A percentile compares a stretch with the other conserved stretches of the same genome.
These are phyloP conservation scores for Hyphodiscus hymeniophilus DNA, from an alignment of 495 filamentous ascomycete species.

Conservation along the genomic window DNA sequence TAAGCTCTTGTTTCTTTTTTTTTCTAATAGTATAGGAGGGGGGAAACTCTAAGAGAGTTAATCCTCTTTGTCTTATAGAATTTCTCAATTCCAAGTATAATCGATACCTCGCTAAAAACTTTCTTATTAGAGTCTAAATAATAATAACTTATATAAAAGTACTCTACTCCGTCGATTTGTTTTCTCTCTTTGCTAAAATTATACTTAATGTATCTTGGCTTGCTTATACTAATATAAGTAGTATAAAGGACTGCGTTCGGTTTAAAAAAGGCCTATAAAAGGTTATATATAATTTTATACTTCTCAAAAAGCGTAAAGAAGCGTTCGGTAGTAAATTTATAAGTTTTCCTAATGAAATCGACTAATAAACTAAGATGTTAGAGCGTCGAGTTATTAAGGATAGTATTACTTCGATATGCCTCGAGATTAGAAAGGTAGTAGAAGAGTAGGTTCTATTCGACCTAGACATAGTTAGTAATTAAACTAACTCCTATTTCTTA, in stretches of 20 bases:
- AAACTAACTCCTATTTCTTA: slow-evolving; percentile 5
- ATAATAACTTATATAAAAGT: slow-evolving; percentile 59
- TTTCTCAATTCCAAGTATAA: slow-evolving; percentile 57
- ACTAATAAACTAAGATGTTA: slow-evolving; percentile 15
- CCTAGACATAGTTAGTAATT: slow-evolving; percentile 13
- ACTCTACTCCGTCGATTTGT: slow-evolving; percentile 63
- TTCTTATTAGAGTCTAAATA: slow-evolving; percentile 73
- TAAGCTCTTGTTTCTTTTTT: slow-evolving; percentile 54
- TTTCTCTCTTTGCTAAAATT: slow-evolving; percentile 50
- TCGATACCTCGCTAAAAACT: slow-evolving; percentile 42
- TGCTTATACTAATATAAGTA: slow-evolving; percentile 27
- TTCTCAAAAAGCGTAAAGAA: slow-evolving; percentile 16
- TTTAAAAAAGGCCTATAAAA: slow-evolving; percentile 38
- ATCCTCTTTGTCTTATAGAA: slow-evolving; percentile 81
- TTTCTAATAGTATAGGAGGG: slow-evolving; percentile 64
- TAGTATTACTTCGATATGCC: slow-evolving; percentile 11
- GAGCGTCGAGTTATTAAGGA: slow-evolving; percentile 11
- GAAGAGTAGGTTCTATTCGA: slow-evolving; percentile 58
- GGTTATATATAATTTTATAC: slow-evolving; percentile 36
- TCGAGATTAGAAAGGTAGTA: slow-evolving; percentile 67
- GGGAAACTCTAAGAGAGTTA: slow-evolving; percentile 65
- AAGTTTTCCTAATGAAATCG: slow-evolving; percentile 9
- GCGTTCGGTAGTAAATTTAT: slow-evolving; percentile 11
- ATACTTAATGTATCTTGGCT: slow-evolving; percentile 12
- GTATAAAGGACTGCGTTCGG: slow-evolving; percentile 33